Percentiles rank a stretch among this genome's conserved stretches.
phyloP scores from a whole-genome alignment of 768 basidiomycete genomes.

The Rickenella mellea region DNA sequence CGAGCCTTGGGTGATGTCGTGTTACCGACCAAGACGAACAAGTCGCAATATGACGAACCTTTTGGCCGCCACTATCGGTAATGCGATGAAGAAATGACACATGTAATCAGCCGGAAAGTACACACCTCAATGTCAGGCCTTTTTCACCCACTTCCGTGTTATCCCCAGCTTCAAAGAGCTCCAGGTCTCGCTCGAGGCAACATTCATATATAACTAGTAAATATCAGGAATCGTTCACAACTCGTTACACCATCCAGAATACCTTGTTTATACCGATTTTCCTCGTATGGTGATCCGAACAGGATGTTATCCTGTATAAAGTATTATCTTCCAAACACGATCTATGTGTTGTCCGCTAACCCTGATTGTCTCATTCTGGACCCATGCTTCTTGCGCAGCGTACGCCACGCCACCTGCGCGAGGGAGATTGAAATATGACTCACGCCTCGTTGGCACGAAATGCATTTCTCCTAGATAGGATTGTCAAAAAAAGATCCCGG shows the following conservation, averaged over 20 bases:
- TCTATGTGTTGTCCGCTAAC: no score
- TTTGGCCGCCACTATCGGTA: slow-evolving; percentile 28
- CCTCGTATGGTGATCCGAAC: slow-evolving; percentile 29
- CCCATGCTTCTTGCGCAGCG: slow-evolving; percentile 41
- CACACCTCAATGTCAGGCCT: slow-evolving; percentile 43
- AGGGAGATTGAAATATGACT: slow-evolving; percentile 32
- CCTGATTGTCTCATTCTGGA: slow-evolving; percentile 33
- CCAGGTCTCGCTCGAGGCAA: slow-evolving; percentile 34
- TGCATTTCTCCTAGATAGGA: slow-evolving; percentile 19
- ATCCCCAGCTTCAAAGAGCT: slow-evolving; percentile 50
- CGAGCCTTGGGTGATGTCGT: no score
- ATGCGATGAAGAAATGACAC: neutral
- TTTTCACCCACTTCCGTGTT: slow-evolving; percentile 66
- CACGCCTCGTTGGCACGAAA: slow-evolving; percentile 17
- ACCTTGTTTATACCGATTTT: slow-evolving; percentile 23
- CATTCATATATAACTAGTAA: slow-evolving; percentile 26
- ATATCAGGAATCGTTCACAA: neutral
- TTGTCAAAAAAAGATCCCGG: neutral
- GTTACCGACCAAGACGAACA: no score
- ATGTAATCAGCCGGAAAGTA: neutral
- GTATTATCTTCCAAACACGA: neutral
- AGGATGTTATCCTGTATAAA: slow-evolving; percentile 36
- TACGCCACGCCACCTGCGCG: slow-evolving; percentile 36
- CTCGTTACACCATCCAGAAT: neutral
- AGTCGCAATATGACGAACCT: no score